These are phyloP conservation scores for Candida germanica DNA, from an alignment of 805 yeast genomes.

Conservation along the genomic window DNA sequence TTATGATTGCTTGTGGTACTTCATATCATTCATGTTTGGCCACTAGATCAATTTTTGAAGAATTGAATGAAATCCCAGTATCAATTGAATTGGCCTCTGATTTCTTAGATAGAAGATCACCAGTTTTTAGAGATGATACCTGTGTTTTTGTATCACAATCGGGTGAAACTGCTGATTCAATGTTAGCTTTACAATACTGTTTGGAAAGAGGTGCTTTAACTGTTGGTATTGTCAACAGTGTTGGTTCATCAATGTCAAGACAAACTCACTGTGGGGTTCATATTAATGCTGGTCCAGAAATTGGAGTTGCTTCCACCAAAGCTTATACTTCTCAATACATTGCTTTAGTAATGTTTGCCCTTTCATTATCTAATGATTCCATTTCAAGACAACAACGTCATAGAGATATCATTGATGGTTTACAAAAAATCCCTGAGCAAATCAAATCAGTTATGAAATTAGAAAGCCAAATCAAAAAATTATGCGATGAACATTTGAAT, in stretches of 20 bases:
- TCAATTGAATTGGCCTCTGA: conserved; percentile 92
- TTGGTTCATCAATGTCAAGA: conserved; percentile 95
- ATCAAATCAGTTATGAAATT: conserved; percentile 72
- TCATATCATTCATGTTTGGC: conserved; percentile 98
- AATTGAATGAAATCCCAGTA: conserved; percentile 91
- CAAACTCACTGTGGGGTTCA: conserved; percentile 99
- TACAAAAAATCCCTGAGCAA: conserved; percentile 80
- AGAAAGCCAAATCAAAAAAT: conserved; percentile 67
- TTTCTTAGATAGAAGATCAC: conserved; percentile 89
- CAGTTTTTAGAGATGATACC: conserved; percentile 98
- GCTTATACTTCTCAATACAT: conserved; percentile 98
- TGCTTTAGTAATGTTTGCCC: conserved; percentile 94
- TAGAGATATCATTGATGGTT: conserved; percentile 79
- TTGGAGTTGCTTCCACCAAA: conserved; percentile 98
- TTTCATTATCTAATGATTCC: conserved; percentile 90
- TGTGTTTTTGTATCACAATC: conserved; percentile 97
- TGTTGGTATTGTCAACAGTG: conserved; percentile 95
- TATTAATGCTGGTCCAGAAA: conserved; percentile 98
- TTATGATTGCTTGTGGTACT: conserved; percentile 99
- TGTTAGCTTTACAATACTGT: conserved; percentile 93
- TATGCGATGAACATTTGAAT: conserved; percentile 71
- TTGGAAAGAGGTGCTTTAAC: conserved; percentile 96
- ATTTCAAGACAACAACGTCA: conserved; percentile 76
- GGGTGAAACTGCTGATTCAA: conserved; percentile 98
- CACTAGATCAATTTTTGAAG: conserved; percentile 94